phyloP scores from a whole-genome alignment of 164 flowering plant genomes.

The Stephania cephalantha region DNA sequence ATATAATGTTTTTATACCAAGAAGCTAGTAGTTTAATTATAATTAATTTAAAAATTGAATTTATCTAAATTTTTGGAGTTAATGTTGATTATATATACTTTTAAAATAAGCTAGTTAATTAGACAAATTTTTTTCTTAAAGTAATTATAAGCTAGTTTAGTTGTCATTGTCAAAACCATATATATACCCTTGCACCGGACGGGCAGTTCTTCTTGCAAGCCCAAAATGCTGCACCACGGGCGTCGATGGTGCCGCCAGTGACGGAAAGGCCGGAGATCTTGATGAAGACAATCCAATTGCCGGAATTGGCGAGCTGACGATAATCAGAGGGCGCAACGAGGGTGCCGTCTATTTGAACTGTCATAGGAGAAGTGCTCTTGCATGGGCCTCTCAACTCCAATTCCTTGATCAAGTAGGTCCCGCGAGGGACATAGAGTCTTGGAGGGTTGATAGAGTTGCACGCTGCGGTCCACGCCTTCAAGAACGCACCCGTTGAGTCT shows the following conservation, averaged over 20 bases:
- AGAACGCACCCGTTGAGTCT: slow-evolving; percentile 17
- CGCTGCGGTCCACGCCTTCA: slow-evolving; percentile 24
- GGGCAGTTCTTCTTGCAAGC: slow-evolving; percentile 23
- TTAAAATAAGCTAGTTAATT: too few species aligned
- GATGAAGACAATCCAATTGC: slow-evolving; percentile 20
- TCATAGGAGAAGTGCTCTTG: slow-evolving; percentile 7
- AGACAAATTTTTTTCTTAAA: too few species aligned
- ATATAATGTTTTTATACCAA: too few species aligned
- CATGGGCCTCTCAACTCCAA: slow-evolving; percentile 25
- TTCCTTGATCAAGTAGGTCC: slow-evolving; percentile 19
- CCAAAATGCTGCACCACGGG: slow-evolving; percentile 18
- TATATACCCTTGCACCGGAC: slow-evolving; percentile 22
- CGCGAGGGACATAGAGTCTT: slow-evolving; percentile 22
- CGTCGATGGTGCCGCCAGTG: slow-evolving; percentile 22
- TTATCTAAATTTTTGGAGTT: too few species aligned
- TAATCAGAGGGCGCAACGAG: slow-evolving; percentile 21
- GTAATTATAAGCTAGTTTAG: too few species aligned
- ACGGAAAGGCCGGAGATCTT: slow-evolving; percentile 18
- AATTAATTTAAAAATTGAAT: too few species aligned
- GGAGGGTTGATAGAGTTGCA: slow-evolving; percentile 19
- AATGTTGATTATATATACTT: too few species aligned
- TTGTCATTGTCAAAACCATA: too few species aligned
- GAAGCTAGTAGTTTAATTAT: too few species aligned
- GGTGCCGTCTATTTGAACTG: slow-evolving; percentile 20
- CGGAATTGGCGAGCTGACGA: slow-evolving; percentile 1